Base-by-base conservation (phyloP, 2,329 filamentous ascomycete genomes). In the Mariannaea elegans region DNA sequence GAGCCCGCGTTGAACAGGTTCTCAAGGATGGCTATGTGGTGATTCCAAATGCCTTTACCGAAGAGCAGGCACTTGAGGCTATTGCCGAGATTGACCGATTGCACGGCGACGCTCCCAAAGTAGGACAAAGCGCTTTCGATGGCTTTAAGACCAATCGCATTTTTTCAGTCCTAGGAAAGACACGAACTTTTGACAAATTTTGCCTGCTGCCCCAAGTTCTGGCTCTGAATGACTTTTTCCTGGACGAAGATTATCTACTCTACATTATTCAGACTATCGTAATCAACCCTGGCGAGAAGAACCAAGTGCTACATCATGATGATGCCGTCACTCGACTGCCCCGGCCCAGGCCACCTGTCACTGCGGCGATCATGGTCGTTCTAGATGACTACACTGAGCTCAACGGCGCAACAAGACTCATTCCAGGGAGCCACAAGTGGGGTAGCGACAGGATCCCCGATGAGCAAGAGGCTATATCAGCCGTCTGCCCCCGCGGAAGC, bases 241-340 rank as follows among this genome's bases (percentile, higher is more conserved):
- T 58, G 3, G 48, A 58, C 13, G 39, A 47, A 6, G 55, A 58
- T 12, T 58, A 58, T 27, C 19, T 58, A 2, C 52, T 58, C 10
- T 58, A 52, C 27, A 58, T 58, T 13, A 58, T 58, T 48, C 48
- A 58, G 27, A 52, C 55, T 10, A 58, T 58, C 9, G 55, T 58
- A 4, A 53, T 58, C 34, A 58, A 58, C n/a, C 32, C 55, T 1
- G 55, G 55, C 27, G 55, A 58, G 24, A 58, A 51, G 27, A 58
- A 58, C 32, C 55, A 58, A 16, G 47, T 48, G n/a, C 13, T 58
- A 27, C 55, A 58, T 23, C 55, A 58, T 14, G 55, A 58, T 16
- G 55, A 58, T 19, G 18, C 16, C 2, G 48, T 58, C 42, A 58
- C 55, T 3, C 41, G 42, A 3, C 27, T 58, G 16, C 55, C 55